phyloP scores from a whole-genome alignment of 2,329 filamentous ascomycete genomes.

The Nakataea oryzae region DNA sequence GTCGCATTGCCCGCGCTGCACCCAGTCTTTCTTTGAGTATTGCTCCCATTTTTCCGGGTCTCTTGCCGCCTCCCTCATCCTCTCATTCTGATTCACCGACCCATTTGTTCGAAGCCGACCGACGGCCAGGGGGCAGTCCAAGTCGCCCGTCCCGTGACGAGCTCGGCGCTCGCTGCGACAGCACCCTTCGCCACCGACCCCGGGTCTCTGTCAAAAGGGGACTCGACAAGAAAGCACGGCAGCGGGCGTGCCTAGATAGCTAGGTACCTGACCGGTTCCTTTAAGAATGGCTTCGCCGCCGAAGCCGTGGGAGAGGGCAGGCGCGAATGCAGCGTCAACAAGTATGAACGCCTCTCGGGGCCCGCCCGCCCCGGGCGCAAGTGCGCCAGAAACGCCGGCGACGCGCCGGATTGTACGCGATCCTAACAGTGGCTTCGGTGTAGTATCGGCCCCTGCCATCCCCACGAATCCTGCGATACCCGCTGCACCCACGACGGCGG shows the following conservation, averaged over 20 bases:
- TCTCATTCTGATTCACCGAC: neutral
- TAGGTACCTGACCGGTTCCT: neutral
- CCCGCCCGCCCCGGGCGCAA: neutral
- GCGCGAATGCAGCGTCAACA: constrained; percentile 31
- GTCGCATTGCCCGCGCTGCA: neutral
- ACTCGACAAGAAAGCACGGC: neutral
- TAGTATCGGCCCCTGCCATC: constrained; percentile 10
- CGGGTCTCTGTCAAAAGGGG: neutral
- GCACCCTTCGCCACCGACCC: neutral
- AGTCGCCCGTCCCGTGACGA: neutral
- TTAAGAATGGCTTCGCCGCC: constrained; percentile 65
- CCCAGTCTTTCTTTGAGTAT: neutral
- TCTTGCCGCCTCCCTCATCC: no score
- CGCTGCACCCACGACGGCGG: constrained; percentile 28
- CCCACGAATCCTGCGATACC: constrained; percentile 20
- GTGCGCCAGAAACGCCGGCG: neutral
- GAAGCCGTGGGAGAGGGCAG: constrained; percentile 90
- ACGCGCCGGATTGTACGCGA: neutral
- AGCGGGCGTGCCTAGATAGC: neutral
- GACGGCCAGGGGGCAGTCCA: neutral
- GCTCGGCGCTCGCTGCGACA: neutral
- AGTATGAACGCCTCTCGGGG: neutral
- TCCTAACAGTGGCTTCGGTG: neutral
- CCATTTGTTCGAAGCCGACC: neutral
- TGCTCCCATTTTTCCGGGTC: neutral